phyloP scores from a whole-genome alignment of 148 eudicot genomes.

The Cornus florida region DNA sequence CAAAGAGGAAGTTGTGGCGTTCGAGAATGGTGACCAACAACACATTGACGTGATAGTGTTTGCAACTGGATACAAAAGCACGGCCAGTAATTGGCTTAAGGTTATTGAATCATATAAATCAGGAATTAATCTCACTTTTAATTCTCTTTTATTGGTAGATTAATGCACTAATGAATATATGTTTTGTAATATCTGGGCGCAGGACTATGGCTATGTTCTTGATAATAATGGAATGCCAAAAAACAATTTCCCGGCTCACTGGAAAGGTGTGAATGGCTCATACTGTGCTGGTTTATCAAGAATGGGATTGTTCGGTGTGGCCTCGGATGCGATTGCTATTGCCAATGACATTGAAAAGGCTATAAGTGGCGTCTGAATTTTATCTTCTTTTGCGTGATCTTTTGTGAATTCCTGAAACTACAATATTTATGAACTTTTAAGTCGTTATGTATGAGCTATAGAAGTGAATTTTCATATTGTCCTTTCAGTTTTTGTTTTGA shows the following conservation, averaged over 20 bases:
- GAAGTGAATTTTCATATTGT: no score
- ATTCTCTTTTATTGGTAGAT: not conserved
- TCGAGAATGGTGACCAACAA: constrained; percentile 22
- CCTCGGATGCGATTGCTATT: constrained; percentile 32
- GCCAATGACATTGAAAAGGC: constrained; percentile 20
- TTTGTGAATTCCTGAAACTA: no score
- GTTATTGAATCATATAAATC: constrained; percentile 10
- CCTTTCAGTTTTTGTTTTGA: no score
- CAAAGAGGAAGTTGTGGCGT: constrained; percentile 14
- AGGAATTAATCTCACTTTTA: not conserved
- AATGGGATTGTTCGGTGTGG: constrained; percentile 34
- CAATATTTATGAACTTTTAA: no score
- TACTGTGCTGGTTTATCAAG: constrained; percentile 37
- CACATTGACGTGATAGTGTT: constrained; percentile 35
- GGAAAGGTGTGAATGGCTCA: constrained; percentile 30
- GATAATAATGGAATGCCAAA: constrained; percentile 28
- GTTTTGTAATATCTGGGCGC: not conserved
- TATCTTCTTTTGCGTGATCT: no score
- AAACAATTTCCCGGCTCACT: constrained; percentile 21
- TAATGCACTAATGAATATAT: no score
- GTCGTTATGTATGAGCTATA: no score
- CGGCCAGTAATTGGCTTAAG: constrained; percentile 34
- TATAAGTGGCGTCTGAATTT: no score
- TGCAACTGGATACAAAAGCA: constrained; percentile 36
- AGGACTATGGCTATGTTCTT: constrained; percentile 28